Evolutionary conservation across 2,329 filamentous ascomycete genomes (phyloP), one percentile per base, ranked within the genome.

Genomic region (Aspergillus oerlinghausenensis): DNA sequence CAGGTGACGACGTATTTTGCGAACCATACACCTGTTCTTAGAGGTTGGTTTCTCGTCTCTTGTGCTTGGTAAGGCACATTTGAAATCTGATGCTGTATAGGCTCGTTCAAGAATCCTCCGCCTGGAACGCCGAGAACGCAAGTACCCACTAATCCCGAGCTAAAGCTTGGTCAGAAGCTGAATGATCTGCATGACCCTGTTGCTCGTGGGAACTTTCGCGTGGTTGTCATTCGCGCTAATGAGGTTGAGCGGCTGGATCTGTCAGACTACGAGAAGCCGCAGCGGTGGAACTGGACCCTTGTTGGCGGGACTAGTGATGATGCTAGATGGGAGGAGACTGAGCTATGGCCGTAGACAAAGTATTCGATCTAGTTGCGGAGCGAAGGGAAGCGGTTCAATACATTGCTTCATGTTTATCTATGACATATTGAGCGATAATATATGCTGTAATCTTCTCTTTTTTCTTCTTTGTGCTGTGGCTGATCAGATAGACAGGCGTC

Each of bases 1-100:
- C 92, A 96, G 75, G 73, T 97, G 40, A 92, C 89, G 51, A 89
- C 84, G 50, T 90, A 94, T 71, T 97, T 97, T 82, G 93, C 91
- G 21, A 97, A 97, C 72, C 75, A 94, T 65, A 88, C 84, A 63
- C 93, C 93, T 6, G 77, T 80, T 1, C 91, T 96, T 86, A 82
- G 92, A 77, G 84, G 84, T 84, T 70, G 51, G 73, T 71, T 49
- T 50, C 23, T 25, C 55, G 54, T 51, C 9, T 28, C 54, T 38
- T 25, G 25, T 48, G 42, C 3, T 45, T 26, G 47, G 28, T 17
- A 1, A 5, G 11, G 11, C 4, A 23, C 49, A 23, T 49, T 60
- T 28, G 47, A 21, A 45, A 26, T 26, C 40, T 61, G 43, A 61
- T 28, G 23, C 25, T 42, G 56, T 5, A 21, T 51, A 70, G 88